Conservation (phyloP, 2,329 filamentous ascomycete species). For the Colletotrichum euphorbiae region DNA sequence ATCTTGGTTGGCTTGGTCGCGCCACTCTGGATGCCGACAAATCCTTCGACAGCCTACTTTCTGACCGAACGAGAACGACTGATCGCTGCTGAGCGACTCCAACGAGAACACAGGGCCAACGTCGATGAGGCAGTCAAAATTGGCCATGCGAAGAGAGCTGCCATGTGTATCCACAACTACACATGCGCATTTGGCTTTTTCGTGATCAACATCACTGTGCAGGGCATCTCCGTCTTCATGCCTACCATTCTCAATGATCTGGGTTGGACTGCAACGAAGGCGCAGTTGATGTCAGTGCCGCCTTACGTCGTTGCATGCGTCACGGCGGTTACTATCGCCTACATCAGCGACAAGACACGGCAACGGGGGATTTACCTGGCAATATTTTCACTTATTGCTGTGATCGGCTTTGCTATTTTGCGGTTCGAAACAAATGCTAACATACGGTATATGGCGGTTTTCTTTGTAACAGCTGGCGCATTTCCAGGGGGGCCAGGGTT, state of each 20-base stretch:
- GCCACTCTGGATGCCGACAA: slow-evolving; percentile 64
- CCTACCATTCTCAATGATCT: slow-evolving; percentile 60
- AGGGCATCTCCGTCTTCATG: slow-evolving; percentile 63
- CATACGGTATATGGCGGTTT: slow-evolving; percentile 64
- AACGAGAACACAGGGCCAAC: slow-evolving; percentile 59
- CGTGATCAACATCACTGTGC: slow-evolving; percentile 70
- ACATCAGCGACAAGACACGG: slow-evolving; percentile 52
- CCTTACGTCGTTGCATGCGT: slow-evolving; percentile 56
- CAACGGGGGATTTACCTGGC: slow-evolving; percentile 56
- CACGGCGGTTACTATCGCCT: slow-evolving; percentile 53
- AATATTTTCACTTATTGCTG: slow-evolving; percentile 54
- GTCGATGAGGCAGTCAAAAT: slow-evolving; percentile 59
- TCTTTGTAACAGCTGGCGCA: slow-evolving; percentile 65
- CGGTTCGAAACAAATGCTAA: slow-evolving; percentile 56
- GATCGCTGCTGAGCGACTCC: slow-evolving; percentile 65
- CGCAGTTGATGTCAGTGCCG: slow-evolving; percentile 59
- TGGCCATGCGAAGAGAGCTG: slow-evolving; percentile 62
- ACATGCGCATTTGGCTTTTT: slow-evolving; percentile 70
- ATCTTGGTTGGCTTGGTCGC: slow-evolving; percentile 59
- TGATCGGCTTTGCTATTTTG: slow-evolving; percentile 64
- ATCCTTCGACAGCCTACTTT: slow-evolving; percentile 60
- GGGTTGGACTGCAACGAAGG: slow-evolving; percentile 52
- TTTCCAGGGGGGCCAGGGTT: slow-evolving; percentile 70
- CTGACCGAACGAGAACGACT: slow-evolving; percentile 64
- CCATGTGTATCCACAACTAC: slow-evolving; percentile 69